These are phyloP conservation scores for Nothomitra cinnamomea DNA, from an alignment of 2,329 filamentous ascomycete genomes.

Conservation along the genomic window DNA sequence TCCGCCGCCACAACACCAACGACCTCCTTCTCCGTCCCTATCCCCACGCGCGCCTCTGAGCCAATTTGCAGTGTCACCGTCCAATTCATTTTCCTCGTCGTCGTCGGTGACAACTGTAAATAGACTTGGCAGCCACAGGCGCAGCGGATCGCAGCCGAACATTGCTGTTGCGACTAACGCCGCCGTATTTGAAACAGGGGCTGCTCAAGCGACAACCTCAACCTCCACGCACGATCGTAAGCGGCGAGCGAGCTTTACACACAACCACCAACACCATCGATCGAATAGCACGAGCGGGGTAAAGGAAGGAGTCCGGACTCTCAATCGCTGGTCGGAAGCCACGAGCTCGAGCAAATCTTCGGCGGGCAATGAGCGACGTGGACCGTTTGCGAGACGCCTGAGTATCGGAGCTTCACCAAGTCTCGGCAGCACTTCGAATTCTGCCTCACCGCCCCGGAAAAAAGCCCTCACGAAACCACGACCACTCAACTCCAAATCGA, in stretches of 20 bases:
- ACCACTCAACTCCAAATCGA: background rate
- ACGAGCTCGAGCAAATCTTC: constrained; percentile 29
- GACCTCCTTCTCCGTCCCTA: background rate
- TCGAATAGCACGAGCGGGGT: constrained; percentile 22
- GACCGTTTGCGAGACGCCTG: background rate
- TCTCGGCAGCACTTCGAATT: background rate
- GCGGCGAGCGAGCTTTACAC: constrained; percentile 25
- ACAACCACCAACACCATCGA: constrained; percentile 14
- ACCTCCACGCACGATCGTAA: constrained; percentile 9
- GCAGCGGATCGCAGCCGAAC: constrained; percentile 16
- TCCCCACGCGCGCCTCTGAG: background rate
- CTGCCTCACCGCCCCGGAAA: background rate
- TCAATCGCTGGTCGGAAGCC: constrained; percentile 42
- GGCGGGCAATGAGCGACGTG: background rate
- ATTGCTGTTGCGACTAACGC: constrained; percentile 10
- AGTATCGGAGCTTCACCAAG: background rate
- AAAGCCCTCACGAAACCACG: background rate
- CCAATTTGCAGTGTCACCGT: constrained; percentile 17
- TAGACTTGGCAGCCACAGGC: constrained; percentile 22
- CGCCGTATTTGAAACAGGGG: constrained; percentile 7
- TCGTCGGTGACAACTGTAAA: constrained; percentile 25
- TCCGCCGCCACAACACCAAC: background rate
- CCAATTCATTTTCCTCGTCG: constrained; percentile 25
- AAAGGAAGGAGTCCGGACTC: constrained; percentile 29
- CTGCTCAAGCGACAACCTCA: constrained; percentile 8